Evolutionary conservation across 2,329 filamentous ascomycete species (phyloP), one percentile per base, ranked within the genome.

Genomic region (Zymoseptoria passerinii): DNA sequence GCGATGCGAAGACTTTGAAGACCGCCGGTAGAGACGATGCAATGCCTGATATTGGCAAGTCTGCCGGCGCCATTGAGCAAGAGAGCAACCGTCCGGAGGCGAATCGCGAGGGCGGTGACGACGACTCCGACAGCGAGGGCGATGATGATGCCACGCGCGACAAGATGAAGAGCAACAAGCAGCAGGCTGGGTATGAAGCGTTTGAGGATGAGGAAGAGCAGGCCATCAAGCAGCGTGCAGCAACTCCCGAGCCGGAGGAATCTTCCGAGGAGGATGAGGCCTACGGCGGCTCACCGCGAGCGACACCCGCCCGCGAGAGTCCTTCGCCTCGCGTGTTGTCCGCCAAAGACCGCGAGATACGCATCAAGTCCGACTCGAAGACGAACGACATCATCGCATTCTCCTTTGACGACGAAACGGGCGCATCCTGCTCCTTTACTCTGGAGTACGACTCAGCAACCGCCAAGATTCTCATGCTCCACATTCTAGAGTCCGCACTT

Each of bases 131-230:
- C 57, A 81, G 80, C 61, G 78, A 83, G 55, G 78, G 78, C 19
- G 77, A 79, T 13, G 76, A 73, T 56, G 78, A 80, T 63, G 77
- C 83, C 53, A 92, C 85, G 3, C 84, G 81, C 62, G 84, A 83
- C 66, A 95, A 90, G 75, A 81, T 85, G 68, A 84, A 82, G 67
- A 83, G 85, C 51, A 94, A 95, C 71, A 86, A 89, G 48, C 79
- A 82, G 55, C 89, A 96, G 73, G 89, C 87, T 28, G 86, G 92
- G 2, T 94, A 90, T 13, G 97, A 96, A 66, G 92, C 90, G 48
- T 89, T 87, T 35, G 95, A 95, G 52, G 94, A 97, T 70, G 92
- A 96, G 4, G 92, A 92, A 3, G 94, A 97, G 69, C 83, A 90
- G 65, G 85, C 82, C 40, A 84, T 95, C 56, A 81, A 83, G 57